Conservation (phyloP, 352 stramenopile genomes). For the Phytophthora fragariae region DNA sequence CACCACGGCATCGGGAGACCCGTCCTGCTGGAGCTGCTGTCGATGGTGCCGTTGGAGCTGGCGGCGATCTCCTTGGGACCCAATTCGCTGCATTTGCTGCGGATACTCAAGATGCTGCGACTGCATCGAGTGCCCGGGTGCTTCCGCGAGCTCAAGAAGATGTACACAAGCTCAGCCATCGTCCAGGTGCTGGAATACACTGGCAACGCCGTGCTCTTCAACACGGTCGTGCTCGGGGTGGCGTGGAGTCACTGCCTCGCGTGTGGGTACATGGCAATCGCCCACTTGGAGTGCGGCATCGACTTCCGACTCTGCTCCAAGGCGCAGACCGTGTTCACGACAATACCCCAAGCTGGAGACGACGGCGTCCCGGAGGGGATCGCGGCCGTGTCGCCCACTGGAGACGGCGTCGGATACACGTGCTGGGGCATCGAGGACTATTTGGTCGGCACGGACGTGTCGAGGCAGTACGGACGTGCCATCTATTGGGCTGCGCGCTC, state of each 20-base stretch:
- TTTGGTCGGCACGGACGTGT: conserved; percentile 50
- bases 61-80: conserved; percentile 38
- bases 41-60: conserved; percentile 64
- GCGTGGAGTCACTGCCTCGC: conserved; percentile 63
- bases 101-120: conserved; percentile 60
- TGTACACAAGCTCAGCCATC: conserved; percentile 47
- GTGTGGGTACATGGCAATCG: conserved; percentile 72
- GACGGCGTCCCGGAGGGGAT: conserved; percentile 24
- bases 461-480: conserved; percentile 62
- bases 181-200: conserved; percentile 68
- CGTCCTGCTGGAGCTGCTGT: conserved; percentile 53
- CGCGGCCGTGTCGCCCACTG: conserved; percentile 22
- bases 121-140: conserved; percentile 60
- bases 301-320: conserved; percentile 61
- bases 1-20: conserved; percentile 45
- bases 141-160: conserved; percentile 56
- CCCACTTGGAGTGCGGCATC: conserved; percentile 73
- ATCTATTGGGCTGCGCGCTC: conserved; percentile 70
- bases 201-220: conserved; percentile 60
- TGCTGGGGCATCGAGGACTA: conserved; percentile 80
- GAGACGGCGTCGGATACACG: conserved; percentile 41
- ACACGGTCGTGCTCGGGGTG: conserved; percentile 55
- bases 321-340: conserved; percentile 21
- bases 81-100: conserved; percentile 67
- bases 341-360: conserved; percentile 19